Percentiles rank a stretch among this genome's conserved stretches.
Conservation (phyloP, 305 asterid genomes). For the Euphrasia arctica region DNA sequence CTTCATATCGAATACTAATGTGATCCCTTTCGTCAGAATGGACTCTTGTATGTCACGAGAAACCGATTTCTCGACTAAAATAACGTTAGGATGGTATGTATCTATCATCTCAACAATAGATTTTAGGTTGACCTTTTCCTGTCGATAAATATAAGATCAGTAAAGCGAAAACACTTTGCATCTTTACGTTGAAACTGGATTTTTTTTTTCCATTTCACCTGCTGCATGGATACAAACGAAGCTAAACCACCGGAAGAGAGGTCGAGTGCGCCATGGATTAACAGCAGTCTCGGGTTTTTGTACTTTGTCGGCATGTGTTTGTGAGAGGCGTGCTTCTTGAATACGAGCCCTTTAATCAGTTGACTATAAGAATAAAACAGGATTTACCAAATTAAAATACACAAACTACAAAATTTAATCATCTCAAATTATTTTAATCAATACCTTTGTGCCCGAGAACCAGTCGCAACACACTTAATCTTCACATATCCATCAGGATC, state of each 20-base stretch:
- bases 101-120: slow-evolving; percentile 68
- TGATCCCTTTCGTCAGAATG: slow-evolving; percentile 74
- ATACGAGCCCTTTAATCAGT: slow-evolving; percentile 81
- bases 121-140: slow-evolving; percentile 71
- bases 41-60: slow-evolving; percentile 93
- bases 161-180: slow-evolving; percentile 15
- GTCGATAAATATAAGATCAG: slow-evolving; percentile 28
- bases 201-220: slow-evolving; percentile 43
- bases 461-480: slow-evolving; percentile 83
- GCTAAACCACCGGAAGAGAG: slow-evolving; percentile 79
- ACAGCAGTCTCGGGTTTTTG: slow-evolving; percentile 68
- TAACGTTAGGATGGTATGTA: slow-evolving; percentile 76
- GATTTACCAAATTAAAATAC: not conserved
- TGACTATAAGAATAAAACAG: slow-evolving; percentile 44
- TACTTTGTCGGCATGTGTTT: slow-evolving; percentile 92
- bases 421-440: not conserved
- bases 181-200: slow-evolving; percentile 14
- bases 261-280: slow-evolving; percentile 83
- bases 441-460: slow-evolving; percentile 74
- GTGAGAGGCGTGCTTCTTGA: slow-evolving; percentile 95
- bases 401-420: not conserved
- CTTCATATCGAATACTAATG: slow-evolving; percentile 92
- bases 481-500: slow-evolving; percentile 95
- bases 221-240: slow-evolving; percentile 76
- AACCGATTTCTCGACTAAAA: slow-evolving; percentile 91